Evolutionary conservation across 352 stramenopile genomes (phyloP).

Genomic region (Phytophthora vignae): DNA sequence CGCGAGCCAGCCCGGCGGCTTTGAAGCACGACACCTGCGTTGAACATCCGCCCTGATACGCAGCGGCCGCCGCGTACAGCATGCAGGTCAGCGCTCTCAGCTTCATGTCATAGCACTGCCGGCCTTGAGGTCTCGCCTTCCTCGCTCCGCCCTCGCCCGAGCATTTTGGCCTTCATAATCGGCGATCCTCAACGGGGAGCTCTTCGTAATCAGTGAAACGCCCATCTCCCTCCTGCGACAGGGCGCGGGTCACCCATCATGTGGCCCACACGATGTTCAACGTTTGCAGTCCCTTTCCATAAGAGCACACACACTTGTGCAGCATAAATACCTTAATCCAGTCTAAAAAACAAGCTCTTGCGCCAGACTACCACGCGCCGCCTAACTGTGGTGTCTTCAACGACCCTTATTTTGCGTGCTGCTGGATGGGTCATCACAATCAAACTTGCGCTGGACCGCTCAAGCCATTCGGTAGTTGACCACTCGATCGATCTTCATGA

Average conservation of each 20-base stretch:
- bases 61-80: not conserved
- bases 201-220: not conserved
- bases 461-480: not conserved
- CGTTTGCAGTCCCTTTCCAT: not conserved
- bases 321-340: not conserved
- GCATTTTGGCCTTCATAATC: too few species aligned
- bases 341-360: not conserved
- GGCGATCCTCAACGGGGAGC: not conserved
- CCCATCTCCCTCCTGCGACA: conserved; percentile 9
- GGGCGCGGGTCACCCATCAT: conserved; percentile 8
- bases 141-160: not conserved
- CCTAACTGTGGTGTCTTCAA: conserved; percentile 22
- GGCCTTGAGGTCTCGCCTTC: not conserved
- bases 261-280: conserved; percentile 2
- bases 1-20: conserved; percentile 5
- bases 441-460: conserved; percentile 17
- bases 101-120: not conserved
- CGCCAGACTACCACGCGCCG: not conserved
- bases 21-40: conserved; percentile 18
- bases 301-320: conserved; percentile 10
- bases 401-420: not conserved
- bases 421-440: conserved; percentile 10
- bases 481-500: not conserved
- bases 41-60: conserved; percentile 1
- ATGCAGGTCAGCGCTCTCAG: not conserved